Evolutionary conservation across 192 early-diverging fungal species (phyloP).

Genomic region (Rhizoclosmatium globosum): DNA sequence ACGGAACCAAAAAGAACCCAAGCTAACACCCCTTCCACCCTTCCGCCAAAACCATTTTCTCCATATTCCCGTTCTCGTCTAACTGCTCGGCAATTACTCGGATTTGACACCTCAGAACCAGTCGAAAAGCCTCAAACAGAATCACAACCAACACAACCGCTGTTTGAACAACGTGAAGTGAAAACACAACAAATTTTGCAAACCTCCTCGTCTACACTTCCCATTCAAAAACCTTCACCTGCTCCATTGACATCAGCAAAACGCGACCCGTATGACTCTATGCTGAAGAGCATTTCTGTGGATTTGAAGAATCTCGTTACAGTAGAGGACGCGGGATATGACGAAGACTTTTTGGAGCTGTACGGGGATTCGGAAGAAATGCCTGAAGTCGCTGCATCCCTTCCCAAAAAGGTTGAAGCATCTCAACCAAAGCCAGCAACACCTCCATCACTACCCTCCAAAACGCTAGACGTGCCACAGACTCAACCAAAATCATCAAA

Average conservation of each 20-base stretch:
- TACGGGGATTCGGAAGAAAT: background rate
- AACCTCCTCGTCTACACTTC: background rate
- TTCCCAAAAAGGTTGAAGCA: background rate
- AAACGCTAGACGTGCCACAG: background rate
- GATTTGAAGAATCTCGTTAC: background rate
- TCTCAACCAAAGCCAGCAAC: background rate
- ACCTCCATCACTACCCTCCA: no score
- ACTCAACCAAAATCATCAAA: background rate
- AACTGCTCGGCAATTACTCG: conserved; percentile 1
- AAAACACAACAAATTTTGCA: no score
- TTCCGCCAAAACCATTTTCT: no score
- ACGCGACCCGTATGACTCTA: background rate
- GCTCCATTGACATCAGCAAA: background rate
- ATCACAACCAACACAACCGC: no score
- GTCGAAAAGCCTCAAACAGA: no score
- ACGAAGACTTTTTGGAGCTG: background rate
- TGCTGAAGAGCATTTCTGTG: background rate
- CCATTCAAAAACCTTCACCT: background rate
- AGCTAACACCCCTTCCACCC: no score
- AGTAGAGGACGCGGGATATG: background rate
- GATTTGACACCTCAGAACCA: background rate
- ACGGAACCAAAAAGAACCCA: no score
- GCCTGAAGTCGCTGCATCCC: background rate
- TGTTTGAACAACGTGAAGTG: no score
- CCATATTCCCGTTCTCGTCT: no score